Evolutionary conservation across 352 stramenopile genomes (phyloP).

Genomic region (Elongisporangium anandrum): DNA sequence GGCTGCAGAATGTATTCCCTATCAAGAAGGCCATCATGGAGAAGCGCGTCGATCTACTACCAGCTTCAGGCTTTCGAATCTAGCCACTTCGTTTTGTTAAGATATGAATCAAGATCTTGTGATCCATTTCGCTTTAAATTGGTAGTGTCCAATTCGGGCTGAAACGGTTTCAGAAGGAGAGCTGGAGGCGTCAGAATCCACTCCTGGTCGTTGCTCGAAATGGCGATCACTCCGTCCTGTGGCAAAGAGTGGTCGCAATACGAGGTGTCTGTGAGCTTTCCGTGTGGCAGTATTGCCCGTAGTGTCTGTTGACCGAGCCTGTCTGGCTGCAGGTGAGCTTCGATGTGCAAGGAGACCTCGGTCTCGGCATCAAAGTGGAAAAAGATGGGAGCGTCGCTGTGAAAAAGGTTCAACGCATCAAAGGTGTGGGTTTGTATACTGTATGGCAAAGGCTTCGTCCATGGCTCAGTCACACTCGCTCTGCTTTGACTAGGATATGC

Average conservation of each 20-base stretch:
- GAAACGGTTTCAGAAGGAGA: not conserved
- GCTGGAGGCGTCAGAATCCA: not conserved
- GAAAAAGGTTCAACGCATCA: conserved; percentile 14
- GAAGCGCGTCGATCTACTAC: conserved; percentile 68
- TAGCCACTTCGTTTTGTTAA: conserved; percentile 26
- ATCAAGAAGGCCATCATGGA: conserved; percentile 70
- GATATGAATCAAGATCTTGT: conserved; percentile 3
- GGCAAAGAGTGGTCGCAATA: conserved; percentile 4
- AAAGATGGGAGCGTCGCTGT: conserved; percentile 25
- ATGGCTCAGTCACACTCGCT: not conserved
- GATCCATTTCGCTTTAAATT: not conserved
- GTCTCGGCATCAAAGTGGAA: conserved; percentile 24
- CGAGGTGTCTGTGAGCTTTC: too few relatives aligned
- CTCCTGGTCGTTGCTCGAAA: not conserved
- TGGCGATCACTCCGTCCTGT: not conserved
- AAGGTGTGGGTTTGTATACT: too few relatives aligned
- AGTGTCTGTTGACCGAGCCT: not conserved
- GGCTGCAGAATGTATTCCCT: conserved; percentile 57
- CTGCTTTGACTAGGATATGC: conserved; percentile 14
- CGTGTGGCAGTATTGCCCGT: too few relatives aligned
- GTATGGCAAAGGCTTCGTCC: not conserved
- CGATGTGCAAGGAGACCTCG: conserved; percentile 17
- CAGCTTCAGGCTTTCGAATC: conserved; percentile 66
- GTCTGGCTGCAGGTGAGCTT: conserved; percentile 13
- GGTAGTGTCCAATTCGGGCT: not conserved